Evolutionary conservation across 228 moss, liverwort and hornwort genomes (phyloP), one percentile per base, ranked within the genome.

Genomic region (Sphagnum magellanicum): DNA sequence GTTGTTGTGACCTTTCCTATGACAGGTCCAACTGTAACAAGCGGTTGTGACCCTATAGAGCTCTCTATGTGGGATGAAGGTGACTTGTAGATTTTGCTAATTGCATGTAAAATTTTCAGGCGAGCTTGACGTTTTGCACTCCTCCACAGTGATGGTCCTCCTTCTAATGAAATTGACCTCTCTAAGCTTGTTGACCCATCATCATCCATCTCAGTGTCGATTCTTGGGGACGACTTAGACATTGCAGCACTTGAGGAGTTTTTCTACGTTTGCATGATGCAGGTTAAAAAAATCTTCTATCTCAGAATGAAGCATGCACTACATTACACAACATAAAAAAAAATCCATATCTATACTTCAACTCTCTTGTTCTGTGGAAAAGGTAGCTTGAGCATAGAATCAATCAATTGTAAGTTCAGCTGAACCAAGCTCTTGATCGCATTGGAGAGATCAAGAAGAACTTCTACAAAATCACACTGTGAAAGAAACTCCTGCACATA

Each of bases 1-100:
- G 69, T 81, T 10, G 82, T 73, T 9, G 96, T 92, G 3, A 96
- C 96, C 81, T 96, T 92, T 52, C 96, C 96, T 49, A 96, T 92
- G 4, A 96, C 83, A 59, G 96, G 96, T 48, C 96, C 96, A 59
- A 91, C 78, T 76, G 61, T 73, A 70, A 91, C 89, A 61, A 75
- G 72, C n/a, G 89, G 84, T 17, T 79, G 65, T 9, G 61, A 73
- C 14, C 66, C 52, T 63, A 75, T 68, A 10, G 50, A 57, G 17
- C 71, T 65, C 16, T 70, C 50, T 6, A 6, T 75, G 64, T 75
- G 71, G 4, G 86, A 79, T 52, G 72, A 72, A n/a, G 85, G 79
- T 50, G 73, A 9, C 53, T 82, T 82, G 52, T 82, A 79, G 69
- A 86, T 58, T 73, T 53, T 79, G 82, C 86, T 86, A 70, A 86